Conservation (phyloP, 257 asterid genomes). For the Capsicum chinense region DNA sequence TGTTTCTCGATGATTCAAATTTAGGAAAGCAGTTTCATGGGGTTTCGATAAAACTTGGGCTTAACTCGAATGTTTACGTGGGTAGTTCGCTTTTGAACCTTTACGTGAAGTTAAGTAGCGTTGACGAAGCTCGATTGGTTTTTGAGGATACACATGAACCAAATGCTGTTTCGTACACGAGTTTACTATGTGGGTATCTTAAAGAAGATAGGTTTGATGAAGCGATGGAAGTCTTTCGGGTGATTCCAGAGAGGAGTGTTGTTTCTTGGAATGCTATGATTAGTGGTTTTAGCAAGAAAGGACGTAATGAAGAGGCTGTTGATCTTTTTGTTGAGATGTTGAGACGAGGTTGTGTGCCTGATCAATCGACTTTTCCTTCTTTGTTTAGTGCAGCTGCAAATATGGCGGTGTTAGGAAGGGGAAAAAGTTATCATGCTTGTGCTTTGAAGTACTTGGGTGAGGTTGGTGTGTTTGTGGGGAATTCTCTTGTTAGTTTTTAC, state of each 20-base stretch:
- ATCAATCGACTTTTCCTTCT: constrained; percentile 59
- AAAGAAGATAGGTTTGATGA: constrained; percentile 59
- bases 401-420: constrained; percentile 74
- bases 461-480: constrained; percentile 55
- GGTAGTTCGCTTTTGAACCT: constrained; percentile 72
- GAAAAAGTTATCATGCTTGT: constrained; percentile 79
- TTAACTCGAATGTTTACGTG: constrained; percentile 63
- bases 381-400: constrained; percentile 72
- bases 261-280: constrained; percentile 88
- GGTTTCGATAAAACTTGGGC: constrained; percentile 46
- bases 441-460: constrained; percentile 76
- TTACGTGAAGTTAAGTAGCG: constrained; percentile 58
- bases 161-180: constrained; percentile 73
- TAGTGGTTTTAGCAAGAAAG: constrained; percentile 72
- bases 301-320: constrained; percentile 75
- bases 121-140: constrained; percentile 50
- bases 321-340: constrained; percentile 68
- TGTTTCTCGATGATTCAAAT: constrained; percentile 49
- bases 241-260: constrained; percentile 69
- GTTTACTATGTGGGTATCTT: constrained; percentile 66
- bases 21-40: constrained; percentile 74
- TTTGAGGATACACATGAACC: constrained; percentile 62
- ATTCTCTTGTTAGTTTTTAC: constrained; percentile 74
- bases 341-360: constrained; percentile 64
- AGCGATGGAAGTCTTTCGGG: constrained; percentile 51